A percentile compares a stretch with the other conserved stretches of the same genome.
Conservation (phyloP, 108 stramenopile genomes). For the Cyclostephanos invisitatus region DNA sequence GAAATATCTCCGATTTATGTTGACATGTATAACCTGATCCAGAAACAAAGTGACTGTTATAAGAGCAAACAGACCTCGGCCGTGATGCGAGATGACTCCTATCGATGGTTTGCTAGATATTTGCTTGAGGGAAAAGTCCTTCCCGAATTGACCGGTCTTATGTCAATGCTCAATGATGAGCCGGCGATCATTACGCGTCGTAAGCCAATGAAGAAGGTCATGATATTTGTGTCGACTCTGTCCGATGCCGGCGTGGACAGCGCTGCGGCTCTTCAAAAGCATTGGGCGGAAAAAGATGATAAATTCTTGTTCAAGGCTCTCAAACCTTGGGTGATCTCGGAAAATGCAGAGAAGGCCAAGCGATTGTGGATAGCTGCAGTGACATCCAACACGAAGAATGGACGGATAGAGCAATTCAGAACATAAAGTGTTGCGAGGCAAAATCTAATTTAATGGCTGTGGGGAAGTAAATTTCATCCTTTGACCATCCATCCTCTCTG, state of each 20-base stretch:
- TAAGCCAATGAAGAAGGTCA: constrained; percentile 64
- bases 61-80: constrained; percentile 41
- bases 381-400: constrained; percentile 47
- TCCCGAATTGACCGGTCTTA: constrained; percentile 53
- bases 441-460: background rate
- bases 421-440: constrained; percentile 40
- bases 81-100: constrained; percentile 71
- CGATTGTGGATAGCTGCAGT: constrained; percentile 71
- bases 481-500: no score
- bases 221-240: constrained; percentile 61
- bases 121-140: constrained; percentile 85
- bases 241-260: constrained; percentile 70
- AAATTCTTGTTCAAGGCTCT: constrained; percentile 76
- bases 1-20: constrained; percentile 71
- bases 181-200: constrained; percentile 72
- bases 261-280: constrained; percentile 65
- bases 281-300: constrained; percentile 77
- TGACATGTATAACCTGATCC: constrained; percentile 60
- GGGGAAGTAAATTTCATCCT: no score
- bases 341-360: constrained; percentile 57
- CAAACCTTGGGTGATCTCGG: constrained; percentile 63
- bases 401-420: no score
- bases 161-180: constrained; percentile 65
- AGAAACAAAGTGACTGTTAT: constrained; percentile 18
- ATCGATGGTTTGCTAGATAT: constrained; percentile 83